A percentile compares a stretch with the other conserved stretches of the same genome.
These are phyloP conservation scores for Penicillium sp. DNA, from an alignment of 2,329 filamentous ascomycete genomes.

Conservation along the genomic window DNA sequence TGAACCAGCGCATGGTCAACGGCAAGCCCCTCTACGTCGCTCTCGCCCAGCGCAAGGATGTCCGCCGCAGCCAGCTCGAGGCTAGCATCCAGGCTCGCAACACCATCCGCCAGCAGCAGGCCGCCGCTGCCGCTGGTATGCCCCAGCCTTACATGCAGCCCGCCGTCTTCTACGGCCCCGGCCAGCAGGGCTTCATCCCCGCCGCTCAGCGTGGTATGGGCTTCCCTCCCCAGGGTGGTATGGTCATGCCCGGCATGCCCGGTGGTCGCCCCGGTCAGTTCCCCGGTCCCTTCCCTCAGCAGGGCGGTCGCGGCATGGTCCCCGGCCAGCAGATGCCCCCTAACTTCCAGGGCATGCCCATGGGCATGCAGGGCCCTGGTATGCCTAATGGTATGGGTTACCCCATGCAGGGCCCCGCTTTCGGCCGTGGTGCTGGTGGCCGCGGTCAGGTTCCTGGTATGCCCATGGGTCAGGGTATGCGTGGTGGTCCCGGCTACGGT, in stretches of 20 bases:
- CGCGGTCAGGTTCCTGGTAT: constrained; percentile 68
- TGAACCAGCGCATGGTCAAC: constrained; percentile 99
- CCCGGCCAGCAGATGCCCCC: constrained; percentile 81
- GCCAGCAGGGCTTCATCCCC: constrained; percentile 58
- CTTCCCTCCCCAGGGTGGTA: constrained; percentile 56
- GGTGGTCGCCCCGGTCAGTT: constrained; percentile 83
- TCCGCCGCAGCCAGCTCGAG: constrained; percentile 98
- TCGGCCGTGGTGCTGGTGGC: constrained; percentile 65
- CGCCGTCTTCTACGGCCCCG: constrained; percentile 87
- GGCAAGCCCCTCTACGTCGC: constrained; percentile 97
- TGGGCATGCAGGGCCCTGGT: constrained; percentile 61
- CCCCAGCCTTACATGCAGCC: constrained; percentile 79
- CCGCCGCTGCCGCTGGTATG: constrained; percentile 84
- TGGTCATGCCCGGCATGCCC: constrained; percentile 66
- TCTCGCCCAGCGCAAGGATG: constrained; percentile 98
- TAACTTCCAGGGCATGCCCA: constrained; percentile 72
- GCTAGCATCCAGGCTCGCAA: constrained; percentile 99
- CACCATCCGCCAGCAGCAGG: constrained; percentile 97
- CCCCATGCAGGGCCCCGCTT: constrained; percentile 77
- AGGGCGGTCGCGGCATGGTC: constrained; percentile 81
- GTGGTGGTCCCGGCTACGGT: constrained; percentile 47
- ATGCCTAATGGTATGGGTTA: constrained; percentile 76
- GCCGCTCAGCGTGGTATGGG: constrained; percentile 59
- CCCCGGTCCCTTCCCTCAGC: constrained; percentile 76
- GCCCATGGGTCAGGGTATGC: constrained; percentile 60